Base-by-base conservation (phyloP, 2,329 filamentous ascomycete species). In the Fusarium falciforme region DNA sequence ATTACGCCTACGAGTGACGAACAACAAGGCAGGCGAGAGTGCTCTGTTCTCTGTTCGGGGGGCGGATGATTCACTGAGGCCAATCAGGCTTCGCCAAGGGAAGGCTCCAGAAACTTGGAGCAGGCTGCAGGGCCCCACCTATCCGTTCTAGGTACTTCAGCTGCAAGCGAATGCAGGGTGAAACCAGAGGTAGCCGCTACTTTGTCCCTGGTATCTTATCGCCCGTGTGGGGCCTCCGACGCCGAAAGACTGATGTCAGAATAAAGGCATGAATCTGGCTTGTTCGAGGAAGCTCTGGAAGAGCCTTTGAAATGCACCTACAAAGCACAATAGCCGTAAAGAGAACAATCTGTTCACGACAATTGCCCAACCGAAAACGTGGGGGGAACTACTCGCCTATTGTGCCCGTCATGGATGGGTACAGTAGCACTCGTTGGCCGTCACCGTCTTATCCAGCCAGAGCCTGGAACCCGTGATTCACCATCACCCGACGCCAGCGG, bases 71-170 rank as follows among this genome's bases (percentile, higher is more conserved):
- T 82, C 81, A 83, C 81, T 42, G 52, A 74, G 80, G 76, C 82
- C 77, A 79, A 79, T 79, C 42, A 74, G 64, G 69, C 61, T 57
- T 35, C 55, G 66, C 66, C 68, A 72, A 63, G 74, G 74, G 83
- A 84, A 84, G 79, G 80, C 81, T 83, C 83, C 82, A 84, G 83
- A 84, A 83, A 47, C 73, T 67, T 69, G 60, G 68, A 71, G 76
- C 72, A 77, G 67, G 71, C 67, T 76, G 59, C 70, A 70, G 61
- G 67, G 66, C 66, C 66, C 76, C 70, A 74, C 69, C 65, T 16
- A 4, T 16, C 61, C 25, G 80, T 80, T 64, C 57, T 59, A 2
- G 59, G 59, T 80, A 81, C 80, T 58, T 66, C 12, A 2, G 20
- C 55, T 17, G 60, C 67, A 61, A 31, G 68, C 68, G 29, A 16